Evolutionary conservation across 208 protist species (phyloP), one percentile per base, ranked within the genome.

Genomic region (Crithidia brevicula): DNA sequence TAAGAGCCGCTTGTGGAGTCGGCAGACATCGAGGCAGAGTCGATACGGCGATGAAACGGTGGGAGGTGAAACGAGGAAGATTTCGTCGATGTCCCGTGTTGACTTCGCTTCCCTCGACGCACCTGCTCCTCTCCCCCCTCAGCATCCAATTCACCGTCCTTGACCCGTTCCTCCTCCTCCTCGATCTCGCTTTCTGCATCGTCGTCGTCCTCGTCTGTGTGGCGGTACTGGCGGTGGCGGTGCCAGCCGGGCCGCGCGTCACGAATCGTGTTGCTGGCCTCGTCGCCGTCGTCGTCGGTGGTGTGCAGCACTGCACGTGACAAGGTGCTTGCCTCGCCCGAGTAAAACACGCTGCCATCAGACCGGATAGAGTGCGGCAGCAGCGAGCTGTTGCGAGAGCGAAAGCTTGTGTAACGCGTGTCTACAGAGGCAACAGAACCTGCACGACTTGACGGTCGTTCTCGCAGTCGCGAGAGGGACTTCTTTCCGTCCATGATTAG

Each of bases 251-350:
- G 16, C 4, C 58, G 58, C 30, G 20, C 31, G 43, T 42, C 43
- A 30, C 58, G 43, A 6, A 33, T 22, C 3, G 30, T 64, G 30
- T 40, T 16, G 16, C 27, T 40, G 3, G 23, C 43, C 46, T 56
- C 46, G 27, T 25, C 8, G 18, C 28, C 27, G 3, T 36, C 61
- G 15, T 38, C 36, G 0, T 67, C 49, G 13, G 34, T 20, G 5
- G 30, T 49, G 33, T 58, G 61, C 61, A 67, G 49, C 15, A 67
- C 49, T 9, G 61, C 61, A 0, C 61, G 30, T 7, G 61, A 67
- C 20, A 67, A 31, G 3, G 36, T 54, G 40, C 50, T 58, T 3
- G 7, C 25, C 4, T 68, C 61, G 33, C 59, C 28, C 45, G 30
- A 54, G 45, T 45, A 33, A 18, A 65, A 54, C 31, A 0, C 28